Evolutionary conservation across 1,284 basidiomycete species (phyloP), one percentile per base, ranked within the genome.

Genomic region (Cutaneotrichosporon mucoides): DNA sequence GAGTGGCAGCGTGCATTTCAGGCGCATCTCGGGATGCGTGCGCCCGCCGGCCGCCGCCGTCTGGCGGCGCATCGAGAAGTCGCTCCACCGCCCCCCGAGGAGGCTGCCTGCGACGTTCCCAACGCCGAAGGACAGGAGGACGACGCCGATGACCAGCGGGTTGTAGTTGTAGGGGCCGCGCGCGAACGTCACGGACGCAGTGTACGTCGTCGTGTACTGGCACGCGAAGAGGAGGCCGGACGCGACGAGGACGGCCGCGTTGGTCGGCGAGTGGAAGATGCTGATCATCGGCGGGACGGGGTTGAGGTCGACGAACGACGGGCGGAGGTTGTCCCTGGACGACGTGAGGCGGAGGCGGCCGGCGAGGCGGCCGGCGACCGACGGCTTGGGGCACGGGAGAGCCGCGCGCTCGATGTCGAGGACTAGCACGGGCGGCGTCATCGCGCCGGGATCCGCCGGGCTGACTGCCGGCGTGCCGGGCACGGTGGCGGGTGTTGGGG

Each of bases 61-160:
- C 55, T 88, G 75, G 49, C 80, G 79, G 4, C 73, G 71, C 36
- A 91, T 79, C 40, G 86, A 80, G 46, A 79, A 73, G 73, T 94
- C 92, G 1, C 87, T 89, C 79, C 85, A 90, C 8, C 85, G 81
- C 0, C 92, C 91, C 8, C 91, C 91, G 0, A 87, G 64, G 7
- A 92, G 64, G 60, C 85, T 88, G 3, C 91, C 91, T 2, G 79
- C 69, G 37, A 90, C 80, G 63, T 82, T 85, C 6, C 89, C 89
- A 74, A 79, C 57, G 4, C 90, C 91, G 64, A 86, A 89, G 0
- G 86, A 78, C 15, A 94, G 82, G 7, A 92, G 81, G 6, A 90
- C 84, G 33, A 92, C 75, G 9, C 91, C 91, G 56, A 89, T 84
- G 54, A 85, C 80, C 3, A 92, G 79, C 0, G 91, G 80, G 55